These are phyloP conservation scores for Protomyces macrosporus DNA, from an alignment of 1,139 yeast species.

Conservation along the genomic window DNA sequence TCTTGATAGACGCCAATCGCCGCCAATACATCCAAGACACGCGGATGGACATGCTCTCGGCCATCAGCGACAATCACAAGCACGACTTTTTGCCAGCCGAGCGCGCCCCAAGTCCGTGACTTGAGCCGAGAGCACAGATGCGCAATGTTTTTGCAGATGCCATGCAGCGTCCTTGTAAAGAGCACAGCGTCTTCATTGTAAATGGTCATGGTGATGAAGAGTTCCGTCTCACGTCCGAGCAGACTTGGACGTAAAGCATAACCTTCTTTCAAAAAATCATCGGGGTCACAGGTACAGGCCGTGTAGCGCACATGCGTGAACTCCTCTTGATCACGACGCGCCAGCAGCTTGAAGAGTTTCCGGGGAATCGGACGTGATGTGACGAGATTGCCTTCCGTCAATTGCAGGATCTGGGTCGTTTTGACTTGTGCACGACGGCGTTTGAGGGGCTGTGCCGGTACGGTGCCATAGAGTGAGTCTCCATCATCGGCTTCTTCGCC, in stretches of 20 bases:
- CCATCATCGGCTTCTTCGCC: background rate
- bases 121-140: conserved; percentile 74
- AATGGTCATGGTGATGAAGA: conserved; percentile 70
- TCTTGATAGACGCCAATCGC: conserved; percentile 95
- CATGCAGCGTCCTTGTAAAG: conserved; percentile 67
- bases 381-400: conserved; percentile 72
- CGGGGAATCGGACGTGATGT: conserved; percentile 91
- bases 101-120: conserved; percentile 87
- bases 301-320: conserved; percentile 84
- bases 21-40: conserved; percentile 75
- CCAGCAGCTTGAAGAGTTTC: conserved; percentile 69
- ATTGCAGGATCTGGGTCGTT: conserved; percentile 57
- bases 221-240: conserved; percentile 64
- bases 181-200: conserved; percentile 73
- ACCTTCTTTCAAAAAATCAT: conserved; percentile 50
- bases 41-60: conserved; percentile 72
- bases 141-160: conserved; percentile 82
- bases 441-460: conserved; percentile 45
- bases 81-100: conserved; percentile 92
- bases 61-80: conserved; percentile 91
- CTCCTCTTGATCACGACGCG: conserved; percentile 82
- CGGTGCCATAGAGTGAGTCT: conserved; percentile 17
- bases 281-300: conserved; percentile 76
- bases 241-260: conserved; percentile 64
- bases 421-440: conserved; percentile 53